These are phyloP conservation scores for Alternaria sp. DNA, from an alignment of 2,329 filamentous ascomycete genomes.

Conservation along the genomic window DNA sequence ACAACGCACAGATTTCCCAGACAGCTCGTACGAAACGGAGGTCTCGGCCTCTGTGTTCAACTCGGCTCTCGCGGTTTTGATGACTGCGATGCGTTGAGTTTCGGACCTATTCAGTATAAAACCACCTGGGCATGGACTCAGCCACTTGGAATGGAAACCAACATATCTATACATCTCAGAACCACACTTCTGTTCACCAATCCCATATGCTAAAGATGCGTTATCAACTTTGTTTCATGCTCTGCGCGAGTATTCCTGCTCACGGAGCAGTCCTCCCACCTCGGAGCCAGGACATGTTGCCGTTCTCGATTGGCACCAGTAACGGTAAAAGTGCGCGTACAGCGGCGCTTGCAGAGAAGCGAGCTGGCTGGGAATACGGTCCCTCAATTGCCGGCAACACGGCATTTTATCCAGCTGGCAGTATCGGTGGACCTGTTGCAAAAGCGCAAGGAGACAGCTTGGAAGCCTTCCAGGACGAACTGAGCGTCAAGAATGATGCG, in stretches of 20 bases:
- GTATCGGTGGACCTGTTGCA: neutral
- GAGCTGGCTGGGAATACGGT: neutral
- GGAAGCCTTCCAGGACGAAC: neutral
- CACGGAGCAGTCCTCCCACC: neutral
- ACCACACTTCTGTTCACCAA: neutral
- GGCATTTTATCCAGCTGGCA: neutral
- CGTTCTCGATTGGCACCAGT: neutral
- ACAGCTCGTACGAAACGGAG: neutral
- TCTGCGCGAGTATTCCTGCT: neutral
- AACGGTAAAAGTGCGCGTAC: neutral
- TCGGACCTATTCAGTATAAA: neutral
- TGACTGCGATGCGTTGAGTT: neutral
- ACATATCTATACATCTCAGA: neutral
- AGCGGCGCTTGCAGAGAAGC: neutral
- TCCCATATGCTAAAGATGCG: neutral
- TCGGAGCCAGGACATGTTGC: neutral
- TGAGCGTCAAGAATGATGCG: neutral
- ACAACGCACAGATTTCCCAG: neutral
- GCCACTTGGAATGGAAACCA: neutral
- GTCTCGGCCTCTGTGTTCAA: neutral
- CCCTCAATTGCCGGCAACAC: slow-evolving; percentile 1
- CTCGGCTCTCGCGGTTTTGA: neutral
- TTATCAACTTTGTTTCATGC: neutral
- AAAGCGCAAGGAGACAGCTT: neutral
- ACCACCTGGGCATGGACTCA: neutral